These are phyloP conservation scores for Hypoxylon sp. DNA, from an alignment of 2,329 filamentous ascomycete species.

Conservation along the genomic window DNA sequence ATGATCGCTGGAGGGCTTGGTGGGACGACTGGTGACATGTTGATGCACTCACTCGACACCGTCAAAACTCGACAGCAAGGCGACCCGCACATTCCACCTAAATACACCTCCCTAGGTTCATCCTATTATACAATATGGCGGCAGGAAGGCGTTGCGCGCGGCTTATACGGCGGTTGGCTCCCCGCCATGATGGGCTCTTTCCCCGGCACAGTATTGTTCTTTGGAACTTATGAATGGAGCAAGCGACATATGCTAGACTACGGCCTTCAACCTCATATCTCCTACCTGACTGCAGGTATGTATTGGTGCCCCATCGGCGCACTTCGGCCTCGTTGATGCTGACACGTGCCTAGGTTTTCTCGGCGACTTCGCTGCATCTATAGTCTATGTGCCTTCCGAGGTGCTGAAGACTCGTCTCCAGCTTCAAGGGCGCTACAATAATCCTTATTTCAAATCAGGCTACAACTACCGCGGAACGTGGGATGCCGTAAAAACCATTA, in stretches of 20 bases:
- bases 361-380: constrained; percentile 90
- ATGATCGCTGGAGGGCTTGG: constrained; percentile 97
- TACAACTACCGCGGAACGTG: constrained; percentile 94
- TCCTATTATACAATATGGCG: constrained; percentile 94
- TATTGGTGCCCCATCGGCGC: constrained; percentile 17
- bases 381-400: constrained; percentile 96
- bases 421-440: constrained; percentile 94
- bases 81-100: constrained; percentile 91
- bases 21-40: constrained; percentile 92
- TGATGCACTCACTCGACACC: constrained; percentile 99
- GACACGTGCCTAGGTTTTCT: constrained; percentile 76
- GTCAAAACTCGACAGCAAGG: constrained; percentile 99
- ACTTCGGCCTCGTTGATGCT: constrained; percentile 24
- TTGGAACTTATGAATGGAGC: constrained; percentile 95
- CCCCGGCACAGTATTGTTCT: constrained; percentile 93
- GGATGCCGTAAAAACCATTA: constrained; percentile 88
- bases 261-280: constrained; percentile 84
- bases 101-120: constrained; percentile 89
- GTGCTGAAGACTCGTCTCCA: constrained; percentile 98
- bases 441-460: constrained; percentile 91
- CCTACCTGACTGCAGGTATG: constrained; percentile 87
- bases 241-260: constrained; percentile 90
- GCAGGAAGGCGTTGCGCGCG: constrained; percentile 88
- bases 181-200: constrained; percentile 94
- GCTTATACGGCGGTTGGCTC: constrained; percentile 92